Conservation (phyloP, 768 basidiomycete species). For the Rhizopogon rudus region DNA sequence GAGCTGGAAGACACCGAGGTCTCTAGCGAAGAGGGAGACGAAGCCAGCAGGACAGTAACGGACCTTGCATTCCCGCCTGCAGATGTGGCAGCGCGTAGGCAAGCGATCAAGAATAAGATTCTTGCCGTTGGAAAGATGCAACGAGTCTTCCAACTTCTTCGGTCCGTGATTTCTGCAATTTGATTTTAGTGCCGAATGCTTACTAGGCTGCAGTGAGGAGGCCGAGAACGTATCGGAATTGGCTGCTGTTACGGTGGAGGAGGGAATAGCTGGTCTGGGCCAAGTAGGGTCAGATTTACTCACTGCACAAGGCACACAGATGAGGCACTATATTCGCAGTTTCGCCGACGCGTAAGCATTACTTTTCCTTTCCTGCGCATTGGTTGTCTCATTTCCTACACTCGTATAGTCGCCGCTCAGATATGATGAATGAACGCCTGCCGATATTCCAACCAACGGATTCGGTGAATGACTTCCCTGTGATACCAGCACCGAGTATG, state of each 20-base stretch:
- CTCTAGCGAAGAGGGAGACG: slow-evolving; percentile 36
- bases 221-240: slow-evolving; percentile 76
- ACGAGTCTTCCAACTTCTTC: slow-evolving; percentile 80
- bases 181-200: neutral
- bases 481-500: slow-evolving; percentile 63
- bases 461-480: slow-evolving; percentile 28
- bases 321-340: slow-evolving; percentile 56
- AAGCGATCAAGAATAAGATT: slow-evolving; percentile 92
- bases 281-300: slow-evolving; percentile 51
- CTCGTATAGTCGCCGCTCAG: slow-evolving; percentile 55
- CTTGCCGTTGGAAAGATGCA: slow-evolving; percentile 91
- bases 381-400: neutral
- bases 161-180: slow-evolving; percentile 42
- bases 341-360: slow-evolving; percentile 72
- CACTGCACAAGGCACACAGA: slow-evolving; percentile 54
- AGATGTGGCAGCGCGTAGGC: slow-evolving; percentile 50
- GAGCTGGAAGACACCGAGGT: slow-evolving; percentile 68
- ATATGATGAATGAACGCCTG: slow-evolving; percentile 70
- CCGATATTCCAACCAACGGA: slow-evolving; percentile 45
- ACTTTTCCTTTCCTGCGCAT: neutral
- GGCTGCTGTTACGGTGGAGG: slow-evolving; percentile 29
- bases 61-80: slow-evolving; percentile 30
- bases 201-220: slow-evolving; percentile 51
- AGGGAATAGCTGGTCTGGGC: slow-evolving; percentile 17
- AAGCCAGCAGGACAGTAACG: slow-evolving; percentile 19